Conservation (phyloP, 257 asterid species). For the Parsonsia alboflavescens region DNA sequence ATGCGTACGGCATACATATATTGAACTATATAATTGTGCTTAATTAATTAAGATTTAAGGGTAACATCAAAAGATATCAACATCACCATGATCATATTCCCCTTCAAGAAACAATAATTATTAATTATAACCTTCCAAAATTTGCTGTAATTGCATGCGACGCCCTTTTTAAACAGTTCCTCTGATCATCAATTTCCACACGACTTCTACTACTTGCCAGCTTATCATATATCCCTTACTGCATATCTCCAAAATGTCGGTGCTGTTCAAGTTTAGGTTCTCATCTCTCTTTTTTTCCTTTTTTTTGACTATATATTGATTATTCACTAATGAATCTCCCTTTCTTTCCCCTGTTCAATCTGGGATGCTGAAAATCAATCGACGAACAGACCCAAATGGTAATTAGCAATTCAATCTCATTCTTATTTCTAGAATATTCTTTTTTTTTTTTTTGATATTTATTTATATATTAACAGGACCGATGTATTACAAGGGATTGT, state of each 20-base stretch:
- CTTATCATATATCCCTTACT: not conserved
- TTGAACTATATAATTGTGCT: no score
- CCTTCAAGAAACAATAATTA: no score
- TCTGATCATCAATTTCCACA: not conserved
- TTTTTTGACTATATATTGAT: not conserved
- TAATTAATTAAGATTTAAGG: no score
- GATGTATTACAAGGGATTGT: constrained; percentile 23
- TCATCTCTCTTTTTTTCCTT: no score
- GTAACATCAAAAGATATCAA: not conserved
- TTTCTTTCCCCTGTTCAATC: constrained; percentile 18
- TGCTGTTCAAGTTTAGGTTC: not conserved
- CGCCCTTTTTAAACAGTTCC: not conserved
- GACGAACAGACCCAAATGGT: constrained; percentile 64
- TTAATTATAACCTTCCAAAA: no score
- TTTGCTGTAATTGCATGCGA: not conserved
- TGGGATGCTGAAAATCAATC: constrained; percentile 16
- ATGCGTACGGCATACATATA: no score
- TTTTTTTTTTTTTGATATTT: no score
- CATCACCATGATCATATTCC: not conserved
- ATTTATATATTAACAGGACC: not conserved
- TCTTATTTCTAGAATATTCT: not conserved
- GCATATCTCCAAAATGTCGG: not conserved
- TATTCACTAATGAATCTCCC: constrained; percentile 9
- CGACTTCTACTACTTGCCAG: not conserved
- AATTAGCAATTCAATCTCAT: constrained; percentile 4